phyloP scores from a whole-genome alignment of 139 green algal genomes.

The Chlamydomonas sp. region DNA sequence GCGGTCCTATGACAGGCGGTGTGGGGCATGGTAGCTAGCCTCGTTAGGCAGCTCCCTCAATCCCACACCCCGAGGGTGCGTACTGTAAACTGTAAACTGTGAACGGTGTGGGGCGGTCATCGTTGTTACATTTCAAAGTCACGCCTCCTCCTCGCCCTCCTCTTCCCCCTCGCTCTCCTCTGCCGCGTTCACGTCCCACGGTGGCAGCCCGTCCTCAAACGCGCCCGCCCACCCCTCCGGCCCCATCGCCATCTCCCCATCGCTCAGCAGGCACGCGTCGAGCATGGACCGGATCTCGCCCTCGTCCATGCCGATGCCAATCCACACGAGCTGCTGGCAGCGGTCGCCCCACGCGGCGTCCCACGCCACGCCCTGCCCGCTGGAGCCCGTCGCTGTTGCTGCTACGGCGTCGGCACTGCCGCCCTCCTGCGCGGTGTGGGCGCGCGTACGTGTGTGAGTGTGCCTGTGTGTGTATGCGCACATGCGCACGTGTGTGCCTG shows the following conservation, averaged over 20 bases:
- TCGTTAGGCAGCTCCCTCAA: too few species aligned
- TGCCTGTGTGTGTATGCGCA: neutral
- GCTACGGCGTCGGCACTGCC: too few species aligned
- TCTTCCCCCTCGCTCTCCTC: neutral
- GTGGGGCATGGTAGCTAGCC: too few species aligned
- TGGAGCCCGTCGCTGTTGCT: too few species aligned
- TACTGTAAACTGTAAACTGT: too few species aligned
- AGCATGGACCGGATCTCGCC: conserved; percentile 40
- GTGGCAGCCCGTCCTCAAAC: conserved; percentile 36
- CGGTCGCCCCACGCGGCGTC: conserved; percentile 37
- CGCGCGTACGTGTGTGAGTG: neutral
- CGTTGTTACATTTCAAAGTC: too few species aligned
- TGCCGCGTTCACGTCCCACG: conserved; percentile 16
- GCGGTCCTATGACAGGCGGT: too few species aligned
- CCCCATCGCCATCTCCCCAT: conserved; percentile 45
- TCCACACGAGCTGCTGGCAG: conserved; percentile 80
- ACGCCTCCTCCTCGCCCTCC: conserved; percentile 2
- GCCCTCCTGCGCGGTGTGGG: too few species aligned
- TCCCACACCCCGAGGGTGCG: too few species aligned
- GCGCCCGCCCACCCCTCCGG: conserved; percentile 33
- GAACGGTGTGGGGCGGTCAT: too few species aligned
- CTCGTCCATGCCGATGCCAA: conserved; percentile 59
- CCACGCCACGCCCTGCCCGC: conserved; percentile 27
- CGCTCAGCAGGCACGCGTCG: conserved; percentile 57
- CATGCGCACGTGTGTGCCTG: too few species aligned